Evolutionary conservation across 2,329 filamentous ascomycete genomes (phyloP).

Genomic region (Ceratocystis harringtonii): DNA sequence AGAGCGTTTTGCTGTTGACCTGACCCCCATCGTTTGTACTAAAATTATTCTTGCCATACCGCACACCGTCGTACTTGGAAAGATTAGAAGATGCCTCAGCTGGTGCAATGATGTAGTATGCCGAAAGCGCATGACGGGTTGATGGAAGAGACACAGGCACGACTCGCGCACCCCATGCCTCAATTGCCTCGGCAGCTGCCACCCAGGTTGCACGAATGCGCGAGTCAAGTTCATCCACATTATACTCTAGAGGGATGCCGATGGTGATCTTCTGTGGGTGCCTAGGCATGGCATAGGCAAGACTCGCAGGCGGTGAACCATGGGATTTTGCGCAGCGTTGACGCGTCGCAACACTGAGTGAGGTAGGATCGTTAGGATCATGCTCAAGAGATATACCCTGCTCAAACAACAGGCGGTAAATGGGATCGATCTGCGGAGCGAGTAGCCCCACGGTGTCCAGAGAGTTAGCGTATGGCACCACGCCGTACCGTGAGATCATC

Average conservation of each 20-base stretch:
- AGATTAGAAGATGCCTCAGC: conserved; percentile 93
- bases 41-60: conserved; percentile 53
- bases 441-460: conserved; percentile 79
- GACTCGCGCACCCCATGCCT: conserved; percentile 51
- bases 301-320: conserved; percentile 28
- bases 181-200: conserved; percentile 42
- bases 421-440: conserved; percentile 36
- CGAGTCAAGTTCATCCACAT: conserved; percentile 63
- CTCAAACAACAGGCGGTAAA: conserved; percentile 39
- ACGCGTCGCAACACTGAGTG: conserved; percentile 43
- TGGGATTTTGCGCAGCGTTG: conserved; percentile 27
- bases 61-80: conserved; percentile 92
- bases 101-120: conserved; percentile 90
- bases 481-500: conserved; percentile 68
- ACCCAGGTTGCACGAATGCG: conserved; percentile 57
- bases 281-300: conserved; percentile 13
- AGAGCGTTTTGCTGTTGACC: conserved; percentile 49
- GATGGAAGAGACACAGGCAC: conserved; percentile 66
- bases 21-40: conserved; percentile 30
- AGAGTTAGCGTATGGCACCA: conserved; percentile 84
- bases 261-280: conserved; percentile 30
- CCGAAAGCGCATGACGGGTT: conserved; percentile 71
- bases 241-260: conserved; percentile 62
- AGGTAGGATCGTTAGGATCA: conserved; percentile 63
- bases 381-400: conserved; percentile 34